Conservation (phyloP, 2,329 filamentous ascomycete genomes). For the Calonectria hongkongensis region DNA sequence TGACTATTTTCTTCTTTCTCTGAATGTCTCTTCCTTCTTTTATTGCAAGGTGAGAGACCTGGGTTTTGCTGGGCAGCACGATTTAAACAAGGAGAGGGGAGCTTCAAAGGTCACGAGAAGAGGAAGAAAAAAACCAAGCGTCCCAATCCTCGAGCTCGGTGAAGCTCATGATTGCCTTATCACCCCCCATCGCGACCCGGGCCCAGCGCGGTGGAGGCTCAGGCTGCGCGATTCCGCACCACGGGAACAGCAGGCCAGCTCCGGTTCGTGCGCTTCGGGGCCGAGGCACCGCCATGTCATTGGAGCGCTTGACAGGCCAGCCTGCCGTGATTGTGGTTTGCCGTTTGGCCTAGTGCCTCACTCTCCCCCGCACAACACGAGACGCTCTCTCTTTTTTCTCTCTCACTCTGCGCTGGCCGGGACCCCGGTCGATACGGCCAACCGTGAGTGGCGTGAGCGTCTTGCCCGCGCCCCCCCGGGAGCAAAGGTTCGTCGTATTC, state of each 20-base stretch:
- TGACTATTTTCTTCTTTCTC: not conserved
- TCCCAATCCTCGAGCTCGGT: constrained; percentile 19
- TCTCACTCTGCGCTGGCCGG: not conserved
- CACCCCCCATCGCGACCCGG: not conserved
- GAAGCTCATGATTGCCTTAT: constrained; percentile 26
- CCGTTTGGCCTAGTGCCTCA: not conserved
- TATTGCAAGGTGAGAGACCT: not conserved
- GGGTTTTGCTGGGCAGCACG: not conserved
- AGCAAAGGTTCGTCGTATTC: not conserved
- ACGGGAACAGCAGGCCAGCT: constrained; percentile 18
- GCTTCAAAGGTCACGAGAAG: constrained; percentile 18
- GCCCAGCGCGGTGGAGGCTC: constrained; percentile 10
- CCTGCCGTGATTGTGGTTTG: constrained; percentile 19
- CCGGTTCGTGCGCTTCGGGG: constrained; percentile 48
- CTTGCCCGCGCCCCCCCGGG: not conserved
- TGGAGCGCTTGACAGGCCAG: constrained; percentile 45
- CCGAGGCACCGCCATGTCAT: constrained; percentile 18
- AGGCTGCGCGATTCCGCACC: constrained; percentile 13
- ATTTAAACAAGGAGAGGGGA: not conserved
- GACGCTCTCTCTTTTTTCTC: constrained; percentile 17
- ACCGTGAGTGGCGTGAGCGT: constrained; percentile 28
- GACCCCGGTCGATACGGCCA: constrained; percentile 9
- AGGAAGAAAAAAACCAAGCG: constrained; percentile 4
- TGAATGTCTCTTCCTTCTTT: not conserved
- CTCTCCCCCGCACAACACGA: constrained; percentile 42